Conservation (phyloP, 2,329 filamentous ascomycete species). For the Cordyceps sp. region DNA sequence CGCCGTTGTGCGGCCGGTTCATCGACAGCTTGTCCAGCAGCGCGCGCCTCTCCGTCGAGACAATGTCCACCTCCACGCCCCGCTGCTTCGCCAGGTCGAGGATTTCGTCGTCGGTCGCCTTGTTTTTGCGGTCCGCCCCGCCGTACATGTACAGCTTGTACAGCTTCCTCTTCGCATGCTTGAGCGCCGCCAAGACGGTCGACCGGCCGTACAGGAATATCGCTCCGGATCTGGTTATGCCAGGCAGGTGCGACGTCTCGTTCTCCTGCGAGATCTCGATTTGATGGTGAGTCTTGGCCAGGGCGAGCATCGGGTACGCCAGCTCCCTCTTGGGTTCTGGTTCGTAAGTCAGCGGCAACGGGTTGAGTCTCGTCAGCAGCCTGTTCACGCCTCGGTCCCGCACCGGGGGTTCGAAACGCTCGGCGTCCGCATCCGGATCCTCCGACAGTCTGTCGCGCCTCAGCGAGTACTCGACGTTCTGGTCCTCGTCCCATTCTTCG, state of each 20-base stretch:
- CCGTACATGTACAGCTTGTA: constrained; percentile 73
- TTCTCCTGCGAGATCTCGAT: too few relatives aligned
- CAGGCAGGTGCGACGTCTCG: background rate
- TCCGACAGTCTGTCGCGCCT: too few relatives aligned
- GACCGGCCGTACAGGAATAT: constrained; percentile 82
- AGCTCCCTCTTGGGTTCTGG: too few relatives aligned
- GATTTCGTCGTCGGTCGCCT: constrained; percentile 30
- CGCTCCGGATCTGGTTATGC: constrained; percentile 59
- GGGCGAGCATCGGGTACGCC: too few relatives aligned
- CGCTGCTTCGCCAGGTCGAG: constrained; percentile 27
- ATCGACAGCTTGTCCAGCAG: constrained; percentile 72
- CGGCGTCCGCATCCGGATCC: too few relatives aligned
- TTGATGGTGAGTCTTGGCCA: too few relatives aligned
- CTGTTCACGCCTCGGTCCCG: too few relatives aligned
- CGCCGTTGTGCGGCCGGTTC: constrained; percentile 77
- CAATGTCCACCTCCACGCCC: constrained; percentile 37
- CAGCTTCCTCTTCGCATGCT: constrained; percentile 46
- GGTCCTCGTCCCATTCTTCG: too few relatives aligned
- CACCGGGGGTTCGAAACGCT: too few relatives aligned
- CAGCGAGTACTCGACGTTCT: too few relatives aligned
- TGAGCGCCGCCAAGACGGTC: constrained; percentile 65
- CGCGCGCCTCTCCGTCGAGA: constrained; percentile 43
- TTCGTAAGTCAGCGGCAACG: too few relatives aligned
- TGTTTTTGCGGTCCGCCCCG: constrained; percentile 30
- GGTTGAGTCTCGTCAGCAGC: too few relatives aligned